Percentiles rank a stretch among this genome's conserved stretches.
These are phyloP conservation scores for Lentinula boryana DNA, from an alignment of 768 basidiomycete genomes.

Conservation along the genomic window DNA sequence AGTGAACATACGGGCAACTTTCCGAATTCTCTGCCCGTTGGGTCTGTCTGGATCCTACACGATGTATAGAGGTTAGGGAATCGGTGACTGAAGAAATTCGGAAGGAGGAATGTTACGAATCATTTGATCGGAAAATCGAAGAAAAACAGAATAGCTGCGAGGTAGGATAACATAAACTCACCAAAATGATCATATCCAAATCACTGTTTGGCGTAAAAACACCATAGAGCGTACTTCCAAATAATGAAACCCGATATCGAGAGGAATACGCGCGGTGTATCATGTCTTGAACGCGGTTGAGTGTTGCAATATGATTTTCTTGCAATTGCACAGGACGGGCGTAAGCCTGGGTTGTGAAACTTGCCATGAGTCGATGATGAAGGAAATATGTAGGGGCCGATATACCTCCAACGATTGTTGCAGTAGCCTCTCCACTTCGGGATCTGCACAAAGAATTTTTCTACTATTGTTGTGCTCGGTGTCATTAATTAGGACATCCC, in stretches of 20 bases:
- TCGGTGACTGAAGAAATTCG: too few relatives aligned
- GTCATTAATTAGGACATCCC: too few relatives aligned
- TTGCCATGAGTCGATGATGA: not conserved
- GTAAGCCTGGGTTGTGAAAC: not conserved
- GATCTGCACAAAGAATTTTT: too few relatives aligned
- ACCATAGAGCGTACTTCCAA: slow-evolving; percentile 49
- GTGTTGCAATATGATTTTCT: not conserved
- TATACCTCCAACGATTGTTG: not conserved
- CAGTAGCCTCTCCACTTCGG: too few relatives aligned
- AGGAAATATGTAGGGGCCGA: not conserved
- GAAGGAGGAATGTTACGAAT: too few relatives aligned
- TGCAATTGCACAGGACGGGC: not conserved
- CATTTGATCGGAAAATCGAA: too few relatives aligned
- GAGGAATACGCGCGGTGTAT: slow-evolving; percentile 25
- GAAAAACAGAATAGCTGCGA: too few relatives aligned
- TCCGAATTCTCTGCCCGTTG: slow-evolving; percentile 13
- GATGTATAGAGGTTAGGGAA: not conserved
- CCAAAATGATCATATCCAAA: slow-evolving; percentile 47
- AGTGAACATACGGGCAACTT: not conserved
- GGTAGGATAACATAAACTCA: slow-evolving; percentile 17
- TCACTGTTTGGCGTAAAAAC: slow-evolving; percentile 35
- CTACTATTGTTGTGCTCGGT: too few relatives aligned
- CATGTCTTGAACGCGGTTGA: slow-evolving; percentile 14
- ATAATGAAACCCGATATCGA: slow-evolving; percentile 28
- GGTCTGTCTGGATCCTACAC: slow-evolving; percentile 25